These are phyloP conservation scores for Penicillium sp. DNA, from an alignment of 2,329 filamentous ascomycete genomes.

Conservation along the genomic window DNA sequence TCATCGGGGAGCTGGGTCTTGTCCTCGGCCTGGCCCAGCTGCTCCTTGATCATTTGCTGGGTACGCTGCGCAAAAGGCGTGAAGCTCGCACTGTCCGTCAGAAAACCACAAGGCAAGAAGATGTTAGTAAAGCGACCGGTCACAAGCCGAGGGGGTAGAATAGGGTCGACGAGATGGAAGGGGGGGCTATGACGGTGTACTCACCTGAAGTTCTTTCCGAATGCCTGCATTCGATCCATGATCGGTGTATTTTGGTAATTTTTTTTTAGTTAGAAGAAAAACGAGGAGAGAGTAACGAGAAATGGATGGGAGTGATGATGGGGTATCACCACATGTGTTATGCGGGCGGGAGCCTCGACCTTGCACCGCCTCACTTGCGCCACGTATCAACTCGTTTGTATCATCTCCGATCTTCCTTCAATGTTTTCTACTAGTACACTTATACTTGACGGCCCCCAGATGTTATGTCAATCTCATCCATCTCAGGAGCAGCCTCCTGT, in stretches of 20 bases:
- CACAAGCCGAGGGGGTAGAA: constrained; percentile 9
- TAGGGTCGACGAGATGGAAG: constrained; percentile 3
- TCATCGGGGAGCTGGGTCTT: constrained; percentile 96
- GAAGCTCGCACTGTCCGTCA: constrained; percentile 63
- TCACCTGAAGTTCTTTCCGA: constrained; percentile 63
- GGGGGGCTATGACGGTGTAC: constrained; percentile 21
- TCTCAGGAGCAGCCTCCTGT: not conserved
- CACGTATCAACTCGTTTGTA: constrained; percentile 14
- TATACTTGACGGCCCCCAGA: not conserved
- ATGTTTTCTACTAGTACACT: not conserved
- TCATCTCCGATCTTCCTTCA: not conserved
- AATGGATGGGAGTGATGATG: constrained; percentile 6
- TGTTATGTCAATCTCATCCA: not conserved
- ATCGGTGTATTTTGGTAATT: constrained; percentile 5
- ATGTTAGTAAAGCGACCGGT: constrained; percentile 26
- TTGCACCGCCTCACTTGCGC: constrained; percentile 22
- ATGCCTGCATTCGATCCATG: constrained; percentile 63
- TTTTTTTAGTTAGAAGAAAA: not conserved
- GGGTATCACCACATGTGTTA: constrained; percentile 8
- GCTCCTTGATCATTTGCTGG: constrained; percentile 96
- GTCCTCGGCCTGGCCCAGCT: constrained; percentile 87
- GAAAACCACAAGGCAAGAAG: constrained; percentile 34
- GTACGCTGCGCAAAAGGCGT: constrained; percentile 88
- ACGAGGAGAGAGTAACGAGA: constrained; percentile 1
- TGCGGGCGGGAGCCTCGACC: constrained; percentile 10